A percentile compares a stretch with the other conserved stretches of the same genome.
Conservation (phyloP, 2,329 filamentous ascomycete genomes). For the Thelonectria blattea region DNA sequence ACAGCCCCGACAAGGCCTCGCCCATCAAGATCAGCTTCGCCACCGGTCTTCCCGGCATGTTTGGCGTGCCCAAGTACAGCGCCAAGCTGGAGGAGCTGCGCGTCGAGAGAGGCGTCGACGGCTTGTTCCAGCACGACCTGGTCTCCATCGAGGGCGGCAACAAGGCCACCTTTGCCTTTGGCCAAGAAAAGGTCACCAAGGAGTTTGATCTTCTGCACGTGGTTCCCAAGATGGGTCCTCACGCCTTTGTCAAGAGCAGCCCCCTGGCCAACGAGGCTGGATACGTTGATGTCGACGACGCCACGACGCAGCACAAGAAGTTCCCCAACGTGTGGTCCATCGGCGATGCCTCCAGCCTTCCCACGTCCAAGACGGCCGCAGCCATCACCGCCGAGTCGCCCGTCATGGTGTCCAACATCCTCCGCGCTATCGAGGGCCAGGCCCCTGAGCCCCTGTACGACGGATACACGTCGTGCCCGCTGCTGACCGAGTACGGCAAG, state of each 20-base stretch:
- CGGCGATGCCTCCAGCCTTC: constrained; percentile 64
- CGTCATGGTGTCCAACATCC: constrained; percentile 56
- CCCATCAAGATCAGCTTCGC: constrained; percentile 61
- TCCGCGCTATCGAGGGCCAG: constrained; percentile 53
- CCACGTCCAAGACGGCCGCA: constrained; percentile 62
- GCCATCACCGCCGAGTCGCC: constrained; percentile 59
- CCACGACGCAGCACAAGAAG: constrained; percentile 58
- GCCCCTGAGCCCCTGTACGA: constrained; percentile 53
- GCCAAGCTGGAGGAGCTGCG: constrained; percentile 59
- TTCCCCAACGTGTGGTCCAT: constrained; percentile 64
- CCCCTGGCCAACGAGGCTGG: constrained; percentile 60
- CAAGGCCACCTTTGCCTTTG: constrained; percentile 56
- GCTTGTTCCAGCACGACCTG: constrained; percentile 64
- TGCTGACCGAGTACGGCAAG: constrained; percentile 64
- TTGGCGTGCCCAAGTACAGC: constrained; percentile 66
- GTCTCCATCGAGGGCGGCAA: constrained; percentile 56
- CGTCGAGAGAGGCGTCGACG: constrained; percentile 61
- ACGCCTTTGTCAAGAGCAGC: constrained; percentile 60
- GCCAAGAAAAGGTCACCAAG: constrained; percentile 51
- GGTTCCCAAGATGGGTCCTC: constrained; percentile 64
- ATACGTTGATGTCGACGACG: constrained; percentile 63
- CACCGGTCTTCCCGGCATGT: constrained; percentile 62
- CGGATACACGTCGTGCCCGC: constrained; percentile 62
- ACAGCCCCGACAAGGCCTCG: constrained; percentile 49
- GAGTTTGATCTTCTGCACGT: constrained; percentile 63